Conservation (phyloP, 179 eudicot genomes). For the Drosera spatulata region DNA sequence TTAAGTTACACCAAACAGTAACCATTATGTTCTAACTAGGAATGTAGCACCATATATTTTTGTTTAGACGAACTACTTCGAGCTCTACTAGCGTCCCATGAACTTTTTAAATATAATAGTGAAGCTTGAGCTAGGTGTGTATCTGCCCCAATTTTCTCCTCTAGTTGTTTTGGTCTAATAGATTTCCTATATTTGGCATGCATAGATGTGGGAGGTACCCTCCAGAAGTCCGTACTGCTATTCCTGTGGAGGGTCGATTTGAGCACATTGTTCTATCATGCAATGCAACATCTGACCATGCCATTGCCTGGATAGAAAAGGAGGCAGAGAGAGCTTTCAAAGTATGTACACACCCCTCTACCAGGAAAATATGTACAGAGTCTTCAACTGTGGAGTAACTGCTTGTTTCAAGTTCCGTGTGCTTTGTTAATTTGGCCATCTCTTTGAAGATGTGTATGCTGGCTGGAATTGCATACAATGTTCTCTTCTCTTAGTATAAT, state of each 20-base stretch:
- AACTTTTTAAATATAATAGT: too few species aligned
- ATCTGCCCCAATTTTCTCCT: not conserved
- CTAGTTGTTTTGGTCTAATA: not conserved
- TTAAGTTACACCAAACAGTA: too few species aligned
- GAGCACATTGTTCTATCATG: constrained; percentile 87
- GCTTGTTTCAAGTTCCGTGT: too few species aligned
- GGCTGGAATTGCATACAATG: too few species aligned
- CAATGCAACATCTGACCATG: constrained; percentile 84
- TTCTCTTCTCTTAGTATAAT: too few species aligned
- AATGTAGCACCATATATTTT: too few species aligned
- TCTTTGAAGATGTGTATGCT: too few species aligned
- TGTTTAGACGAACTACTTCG: too few species aligned
- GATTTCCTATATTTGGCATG: constrained; percentile 8
- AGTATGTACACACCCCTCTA: constrained; percentile 26
- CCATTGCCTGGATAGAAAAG: constrained; percentile 69
- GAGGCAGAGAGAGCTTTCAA: constrained; percentile 70
- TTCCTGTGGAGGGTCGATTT: constrained; percentile 89
- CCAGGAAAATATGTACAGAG: not conserved
- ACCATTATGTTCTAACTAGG: too few species aligned
- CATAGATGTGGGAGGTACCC: constrained; percentile 83
- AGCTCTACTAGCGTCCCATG: too few species aligned
- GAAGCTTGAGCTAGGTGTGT: too few species aligned
- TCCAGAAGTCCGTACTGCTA: constrained; percentile 90
- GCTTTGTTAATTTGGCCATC: too few species aligned
- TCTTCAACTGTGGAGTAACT: not conserved